Evolutionary conservation across 164 flowering plant species (phyloP).

Genomic region (Dillenia turbinata): DNA sequence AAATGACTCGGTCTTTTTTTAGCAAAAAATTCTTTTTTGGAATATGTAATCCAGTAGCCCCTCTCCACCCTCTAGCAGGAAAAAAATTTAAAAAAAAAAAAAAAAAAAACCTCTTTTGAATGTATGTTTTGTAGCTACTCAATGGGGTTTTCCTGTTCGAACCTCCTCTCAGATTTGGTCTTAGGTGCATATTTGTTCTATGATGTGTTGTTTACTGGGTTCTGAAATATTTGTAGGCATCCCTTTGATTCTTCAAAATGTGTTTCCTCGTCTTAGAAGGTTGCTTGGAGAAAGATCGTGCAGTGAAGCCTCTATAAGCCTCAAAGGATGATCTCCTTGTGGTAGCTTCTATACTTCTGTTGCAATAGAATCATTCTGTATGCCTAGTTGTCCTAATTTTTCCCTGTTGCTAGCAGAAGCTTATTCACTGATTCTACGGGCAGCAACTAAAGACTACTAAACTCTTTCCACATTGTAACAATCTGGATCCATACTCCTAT

Average conservation of each 20-base stretch:
- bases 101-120: too few species aligned
- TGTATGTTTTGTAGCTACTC: too few species aligned
- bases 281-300: conserved; percentile 41
- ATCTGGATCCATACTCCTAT: too few species aligned
- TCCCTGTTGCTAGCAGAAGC: neutral
- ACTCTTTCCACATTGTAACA: too few species aligned
- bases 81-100: too few species aligned
- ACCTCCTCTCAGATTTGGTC: neutral
- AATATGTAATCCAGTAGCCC: too few species aligned
- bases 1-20: too few species aligned
- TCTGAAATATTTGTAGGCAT: conserved; percentile 48
- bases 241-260: conserved; percentile 98
- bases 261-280: conserved; percentile 49
- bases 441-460: too few species aligned
- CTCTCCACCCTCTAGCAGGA: too few species aligned
- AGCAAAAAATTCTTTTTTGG: too few species aligned
- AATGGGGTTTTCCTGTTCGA: too few species aligned
- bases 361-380: neutral
- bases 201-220: neutral
- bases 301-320: conserved; percentile 90
- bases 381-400: neutral
- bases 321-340: conserved; percentile 84
- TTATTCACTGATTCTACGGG: too few species aligned
- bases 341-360: conserved; percentile 35
- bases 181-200: neutral